Evolutionary conservation across 331 rosid species (phyloP), one percentile per base, ranked within the genome.

Genomic region (Rhamnella rubrinervis): DNA sequence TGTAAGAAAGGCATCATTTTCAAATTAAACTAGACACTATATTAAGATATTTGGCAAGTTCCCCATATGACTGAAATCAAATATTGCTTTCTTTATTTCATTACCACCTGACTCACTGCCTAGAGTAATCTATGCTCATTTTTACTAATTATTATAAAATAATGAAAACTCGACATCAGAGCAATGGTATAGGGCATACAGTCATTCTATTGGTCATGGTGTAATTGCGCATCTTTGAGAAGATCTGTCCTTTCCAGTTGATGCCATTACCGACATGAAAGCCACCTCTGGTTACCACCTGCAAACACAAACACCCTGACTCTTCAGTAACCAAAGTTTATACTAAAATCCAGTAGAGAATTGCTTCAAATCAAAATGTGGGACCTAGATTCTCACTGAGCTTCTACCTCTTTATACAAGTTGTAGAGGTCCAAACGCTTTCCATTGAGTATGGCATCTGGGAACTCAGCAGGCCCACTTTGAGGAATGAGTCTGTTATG

Each of bases 211-310:
- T 95, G 69, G 99, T 91, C 87, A 91, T 77, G 47, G 99, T 95
- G 83, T 87, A 95, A 77, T 95, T 91, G 73, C 95, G 93, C 97
- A 95, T 95, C 87, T 95, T 95, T 25, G 99, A 95, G 86, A 95
- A 95, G 71, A 95, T 95, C 79, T 95, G 99, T 66, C 99, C 99
- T 85, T 91, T 95, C 97, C 97, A 91, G 82, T 91, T 95, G 89
- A 95, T 91, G 76, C 96, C 99, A 71, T 95, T 95, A 74, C 97
- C 99, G 65, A 95, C 97, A 70, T 95, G 97, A 85, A 95, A 95
- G 75, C 99, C 99, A 66, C 99, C 99, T 79, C 99, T 84, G 2
- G 97, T 89, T 46, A 91, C 99, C 86, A 95, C 97, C 99, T 95
- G 78, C 44, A 61, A 72, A 46, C 61, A 59, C 70, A n/a, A n/a